Evolutionary conservation across 768 basidiomycete genomes (phyloP), one percentile per base, ranked within the genome.

Genomic region (Kwoniella sp.): DNA sequence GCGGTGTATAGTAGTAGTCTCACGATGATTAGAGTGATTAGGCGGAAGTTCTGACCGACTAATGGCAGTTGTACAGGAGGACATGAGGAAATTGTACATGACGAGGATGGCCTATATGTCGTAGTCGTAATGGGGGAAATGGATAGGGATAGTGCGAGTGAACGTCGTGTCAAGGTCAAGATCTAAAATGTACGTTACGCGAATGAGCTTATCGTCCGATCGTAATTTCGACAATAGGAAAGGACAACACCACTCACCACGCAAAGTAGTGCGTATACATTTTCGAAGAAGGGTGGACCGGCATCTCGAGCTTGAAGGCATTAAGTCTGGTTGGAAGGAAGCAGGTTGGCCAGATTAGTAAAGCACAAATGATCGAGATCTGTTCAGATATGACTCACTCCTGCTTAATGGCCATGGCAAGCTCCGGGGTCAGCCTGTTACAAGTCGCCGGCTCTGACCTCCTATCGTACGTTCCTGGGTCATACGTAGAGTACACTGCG

Each of bases 261-360:
- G 69, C 65, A 57, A 80, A 80, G 65, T 76, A 80, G 56, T 80
- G 79, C 53, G 79, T 80, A 55, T 96, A 89, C 73, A 91, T 87
- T 81, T 92, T 88, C 82, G 92, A 94, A 55, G 90, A 84, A 72
- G 91, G 90, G 82, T 98, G 95, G 67, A 99, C 93, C 80, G 94
- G 92, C 95, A 99, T 98, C 83, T 97, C 93, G 90, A 97, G 92
- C 85, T 98, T 98, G 83, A 91, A 98, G 61, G 92, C 92, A 82
- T 99, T 99, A 58, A 99, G 84, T 65, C 77, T 78, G 54, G 31
- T 75, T 78, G 54, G 31, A 55, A 50, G 4, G 25, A 28, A 23
- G 25, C 7, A 37, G 34, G 17, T 45, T 9, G 41, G 3, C 9
- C 9, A 17, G 41, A 20, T 20, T 45, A 45, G 41, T 8, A 59